Base-by-base conservation (phyloP, 345 rosid species). In the Gossypium anomalum region DNA sequence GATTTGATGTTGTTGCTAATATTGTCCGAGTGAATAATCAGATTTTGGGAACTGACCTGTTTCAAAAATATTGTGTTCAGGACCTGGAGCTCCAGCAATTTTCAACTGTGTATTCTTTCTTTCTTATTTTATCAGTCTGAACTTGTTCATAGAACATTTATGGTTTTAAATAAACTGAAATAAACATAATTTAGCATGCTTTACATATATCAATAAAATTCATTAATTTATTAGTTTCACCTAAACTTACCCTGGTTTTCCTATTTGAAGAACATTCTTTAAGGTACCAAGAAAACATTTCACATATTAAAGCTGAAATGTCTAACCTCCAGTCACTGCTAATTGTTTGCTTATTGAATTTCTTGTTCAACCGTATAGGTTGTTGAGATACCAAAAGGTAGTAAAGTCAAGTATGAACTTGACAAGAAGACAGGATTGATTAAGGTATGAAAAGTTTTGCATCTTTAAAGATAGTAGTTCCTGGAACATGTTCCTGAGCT, bases 351-450 rank as follows among this genome's bases (percentile, higher is more conserved):
- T 34, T 49, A 27, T 48, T 44, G 43, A 72, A 56, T 69, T 63
- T 72, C 20, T 51, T 41, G 66, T 48, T 44, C 38, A 59, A 69
- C 22, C 20, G 5, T 70, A 59, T 81, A 93, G 98, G 98, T 94
- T 69, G 93, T 94, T 77, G 98, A 92, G 93, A 94, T 94, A 74
- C 80, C 98, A 48, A 94, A 94, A 64, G 98, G 98, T 80, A 92
- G 97, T 68, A 94, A 94, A 88, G 98, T 94, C 72, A 94, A 94
- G 84, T 92, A 94, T 80, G 98, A 94, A 80, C 90, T 94, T 16
- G 98, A 94, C 87, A 94, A 94, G 87, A 94, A 89, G 85, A 92
- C 97, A 0, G 98, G 98, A 70, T 80, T 94, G 66, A 94, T 94
- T 47, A 92, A 94, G 93, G 98, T 94, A 77, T 67, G 67, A 60